Conservation (phyloP, 2,329 filamentous ascomycete species). For the Mariannaea elegans region DNA sequence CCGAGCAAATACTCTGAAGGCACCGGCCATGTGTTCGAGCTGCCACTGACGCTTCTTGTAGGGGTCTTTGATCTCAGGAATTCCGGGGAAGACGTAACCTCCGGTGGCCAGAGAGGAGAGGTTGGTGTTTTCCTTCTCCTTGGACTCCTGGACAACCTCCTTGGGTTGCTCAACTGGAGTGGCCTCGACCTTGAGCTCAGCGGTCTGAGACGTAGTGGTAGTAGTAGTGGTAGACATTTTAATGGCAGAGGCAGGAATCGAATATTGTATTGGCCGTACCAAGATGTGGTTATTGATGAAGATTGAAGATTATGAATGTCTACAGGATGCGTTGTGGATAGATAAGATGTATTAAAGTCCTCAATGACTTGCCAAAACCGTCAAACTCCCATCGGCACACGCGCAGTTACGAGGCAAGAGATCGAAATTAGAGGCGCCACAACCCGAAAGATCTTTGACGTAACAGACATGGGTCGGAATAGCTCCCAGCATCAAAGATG, state of each 20-base stretch:
- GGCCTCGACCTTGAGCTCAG: slow-evolving; percentile 14
- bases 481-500: background rate
- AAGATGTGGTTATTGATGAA: background rate
- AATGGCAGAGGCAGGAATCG: background rate
- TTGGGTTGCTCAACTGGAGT: background rate
- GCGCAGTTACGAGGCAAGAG: slow-evolving; percentile 4
- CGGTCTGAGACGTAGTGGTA: slow-evolving; percentile 1
- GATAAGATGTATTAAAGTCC: slow-evolving; percentile 13
- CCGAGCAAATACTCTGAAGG: slow-evolving; percentile 56
- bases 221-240: slow-evolving; percentile 12
- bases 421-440: slow-evolving; percentile 4
- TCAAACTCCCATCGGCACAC: background rate
- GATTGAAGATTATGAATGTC: background rate
- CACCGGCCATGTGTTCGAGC: slow-evolving; percentile 51
- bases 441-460: background rate
- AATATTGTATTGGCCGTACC: background rate
- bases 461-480: background rate
- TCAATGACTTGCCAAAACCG: slow-evolving; percentile 11
- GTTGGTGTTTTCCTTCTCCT: background rate
- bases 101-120: slow-evolving; percentile 26
- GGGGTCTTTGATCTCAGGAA: slow-evolving; percentile 62
- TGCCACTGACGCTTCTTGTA: slow-evolving; percentile 45
- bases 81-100: slow-evolving; percentile 51
- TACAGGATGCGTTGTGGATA: background rate
- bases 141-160: background rate